Percentiles rank a stretch among this genome's conserved stretches.
Evolutionary conservation across 2,329 filamentous ascomycete genomes (phyloP).

Genomic region (Tolypocladium ovalisporum): DNA sequence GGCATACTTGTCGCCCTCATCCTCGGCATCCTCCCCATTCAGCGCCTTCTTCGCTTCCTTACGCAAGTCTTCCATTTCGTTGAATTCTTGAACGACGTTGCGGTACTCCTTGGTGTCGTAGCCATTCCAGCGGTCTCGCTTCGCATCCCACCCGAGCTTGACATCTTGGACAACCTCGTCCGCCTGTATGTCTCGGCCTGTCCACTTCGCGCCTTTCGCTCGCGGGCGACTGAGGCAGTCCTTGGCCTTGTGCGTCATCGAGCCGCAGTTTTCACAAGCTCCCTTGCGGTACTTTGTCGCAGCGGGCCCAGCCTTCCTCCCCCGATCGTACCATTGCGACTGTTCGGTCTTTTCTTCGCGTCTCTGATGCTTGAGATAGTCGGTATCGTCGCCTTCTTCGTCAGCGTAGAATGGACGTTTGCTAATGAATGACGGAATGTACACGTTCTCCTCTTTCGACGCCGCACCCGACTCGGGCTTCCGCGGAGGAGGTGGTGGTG

Average conservation of each 20-base stretch:
- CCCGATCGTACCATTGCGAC: slow-evolving; percentile 88
- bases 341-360: slow-evolving; percentile 49
- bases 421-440: slow-evolving; percentile 96
- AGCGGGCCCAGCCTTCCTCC: slow-evolving; percentile 71
- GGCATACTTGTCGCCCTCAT: slow-evolving; percentile 67
- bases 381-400: slow-evolving; percentile 64
- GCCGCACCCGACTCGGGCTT: slow-evolving; percentile 25
- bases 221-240: slow-evolving; percentile 85
- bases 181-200: slow-evolving; percentile 84
- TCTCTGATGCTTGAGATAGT: slow-evolving; percentile 96
- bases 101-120: slow-evolving; percentile 84
- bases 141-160: slow-evolving; percentile 88
- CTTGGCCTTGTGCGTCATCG: slow-evolving; percentile 92
- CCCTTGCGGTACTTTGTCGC: slow-evolving; percentile 97
- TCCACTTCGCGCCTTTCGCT: slow-evolving; percentile 84
- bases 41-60: slow-evolving; percentile 35
- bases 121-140: slow-evolving; percentile 97
- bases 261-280: slow-evolving; percentile 95
- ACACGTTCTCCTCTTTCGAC: slow-evolving; percentile 89
- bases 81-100: slow-evolving; percentile 79
- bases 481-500: slow-evolving; percentile 17
- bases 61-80: slow-evolving; percentile 71
- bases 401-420: slow-evolving; percentile 94
- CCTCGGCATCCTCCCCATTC: slow-evolving; percentile 34
- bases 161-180: slow-evolving; percentile 83